A percentile compares a stretch with the other conserved stretches of the same genome.
phyloP scores from a whole-genome alignment of 1,139 yeast species.

The Suhomyces wounanorum region DNA sequence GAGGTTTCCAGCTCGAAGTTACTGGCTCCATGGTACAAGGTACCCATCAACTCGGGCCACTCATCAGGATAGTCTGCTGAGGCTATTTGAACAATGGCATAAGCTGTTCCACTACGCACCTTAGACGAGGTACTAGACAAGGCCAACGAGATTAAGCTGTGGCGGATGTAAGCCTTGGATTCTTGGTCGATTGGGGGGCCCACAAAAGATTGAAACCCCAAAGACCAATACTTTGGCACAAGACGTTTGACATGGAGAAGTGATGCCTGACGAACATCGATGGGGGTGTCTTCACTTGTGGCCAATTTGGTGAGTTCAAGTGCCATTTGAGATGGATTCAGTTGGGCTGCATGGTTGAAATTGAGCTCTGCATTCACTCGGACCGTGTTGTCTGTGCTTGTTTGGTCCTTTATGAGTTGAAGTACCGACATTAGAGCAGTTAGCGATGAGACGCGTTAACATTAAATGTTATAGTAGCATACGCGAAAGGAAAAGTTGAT shows the following conservation, averaged over 20 bases:
- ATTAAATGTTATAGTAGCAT: neutral
- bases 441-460: constrained; percentile 4
- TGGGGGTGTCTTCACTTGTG: constrained; percentile 22
- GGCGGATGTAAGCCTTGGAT: constrained; percentile 52
- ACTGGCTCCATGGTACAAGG: constrained; percentile 45
- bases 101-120: constrained; percentile 66
- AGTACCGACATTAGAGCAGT: constrained; percentile 11
- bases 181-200: constrained; percentile 66
- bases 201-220: constrained; percentile 74
- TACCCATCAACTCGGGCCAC: constrained; percentile 75
- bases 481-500: neutral
- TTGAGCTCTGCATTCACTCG: constrained; percentile 39
- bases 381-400: constrained; percentile 37
- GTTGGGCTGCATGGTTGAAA: constrained; percentile 28
- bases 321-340: constrained; percentile 36
- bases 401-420: constrained; percentile 34
- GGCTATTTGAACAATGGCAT: constrained; percentile 81
- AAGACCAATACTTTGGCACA: constrained; percentile 80
- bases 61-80: constrained; percentile 93
- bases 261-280: constrained; percentile 61
- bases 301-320: constrained; percentile 32
- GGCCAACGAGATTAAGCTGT: constrained; percentile 53
- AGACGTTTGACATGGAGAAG: constrained; percentile 67
- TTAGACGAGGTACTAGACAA: constrained; percentile 56
- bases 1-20: constrained; percentile 31